phyloP scores from a whole-genome alignment of 2,329 filamentous ascomycete species.

The Penicillium sp. region DNA sequence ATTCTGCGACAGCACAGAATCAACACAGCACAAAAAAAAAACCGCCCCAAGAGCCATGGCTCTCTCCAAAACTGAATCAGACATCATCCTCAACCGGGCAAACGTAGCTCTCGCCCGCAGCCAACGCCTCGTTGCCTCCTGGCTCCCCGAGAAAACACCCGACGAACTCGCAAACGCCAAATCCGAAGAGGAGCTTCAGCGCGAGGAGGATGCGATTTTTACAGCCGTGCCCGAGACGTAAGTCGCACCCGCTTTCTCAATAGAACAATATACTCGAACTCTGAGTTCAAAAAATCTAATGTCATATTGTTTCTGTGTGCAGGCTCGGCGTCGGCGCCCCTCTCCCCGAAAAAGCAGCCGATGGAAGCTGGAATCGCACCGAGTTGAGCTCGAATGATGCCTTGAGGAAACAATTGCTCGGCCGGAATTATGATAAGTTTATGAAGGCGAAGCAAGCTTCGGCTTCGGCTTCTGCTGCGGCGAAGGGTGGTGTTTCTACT shows the following conservation, averaged over 20 bases:
- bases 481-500: slow-evolving; percentile 17
- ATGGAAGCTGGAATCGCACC: slow-evolving; percentile 43
- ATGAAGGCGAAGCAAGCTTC: slow-evolving; percentile 37
- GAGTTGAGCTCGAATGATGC: slow-evolving; percentile 47
- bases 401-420: slow-evolving; percentile 49
- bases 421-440: slow-evolving; percentile 42
- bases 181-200: slow-evolving; percentile 48
- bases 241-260: slow-evolving; percentile 11
- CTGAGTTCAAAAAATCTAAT: not conserved
- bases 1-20: too few relatives aligned
- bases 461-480: slow-evolving; percentile 7
- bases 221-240: slow-evolving; percentile 57
- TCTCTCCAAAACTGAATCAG: slow-evolving; percentile 47
- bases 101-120: slow-evolving; percentile 57
- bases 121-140: slow-evolving; percentile 57
- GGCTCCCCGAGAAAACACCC: slow-evolving; percentile 53
- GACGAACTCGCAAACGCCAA: slow-evolving; percentile 42
- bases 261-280: not conserved
- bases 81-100: slow-evolving; percentile 57
- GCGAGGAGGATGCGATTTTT: slow-evolving; percentile 58
- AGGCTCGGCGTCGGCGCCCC: slow-evolving; percentile 54
- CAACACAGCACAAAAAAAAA: not conserved
- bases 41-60: slow-evolving; percentile 27
- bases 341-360: slow-evolving; percentile 43
- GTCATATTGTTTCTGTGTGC: not conserved